phyloP scores from a whole-genome alignment of 139 green algal genomes.

The Desmodesmus armatus region DNA sequence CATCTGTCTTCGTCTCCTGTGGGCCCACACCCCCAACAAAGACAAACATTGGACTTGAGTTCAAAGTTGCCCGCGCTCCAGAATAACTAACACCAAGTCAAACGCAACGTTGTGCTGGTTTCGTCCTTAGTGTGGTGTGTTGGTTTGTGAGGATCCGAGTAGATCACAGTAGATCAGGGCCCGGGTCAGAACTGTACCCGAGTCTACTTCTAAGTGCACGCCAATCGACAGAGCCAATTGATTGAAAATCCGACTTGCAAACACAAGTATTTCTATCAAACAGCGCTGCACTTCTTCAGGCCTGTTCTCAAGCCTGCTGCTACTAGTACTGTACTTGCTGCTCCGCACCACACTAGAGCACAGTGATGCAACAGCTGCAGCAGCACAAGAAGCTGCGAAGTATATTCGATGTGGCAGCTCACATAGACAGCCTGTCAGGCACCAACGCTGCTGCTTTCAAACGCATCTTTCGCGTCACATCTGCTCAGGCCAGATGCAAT shows the following conservation, averaged over 20 bases:
- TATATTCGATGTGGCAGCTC: slow-evolving; percentile 25
- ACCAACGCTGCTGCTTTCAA: slow-evolving; percentile 9
- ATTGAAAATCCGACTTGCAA: too few species aligned
- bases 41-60: not conserved
- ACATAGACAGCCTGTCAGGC: not conserved
- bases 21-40: slow-evolving; percentile 17
- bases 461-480: slow-evolving; percentile 10
- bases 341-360: not conserved
- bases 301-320: not conserved
- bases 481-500: not conserved
- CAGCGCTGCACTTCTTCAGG: not conserved
- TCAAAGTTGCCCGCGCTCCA: not conserved
- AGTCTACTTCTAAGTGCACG: too few species aligned
- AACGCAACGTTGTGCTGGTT: not conserved
- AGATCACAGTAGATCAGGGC: not conserved
- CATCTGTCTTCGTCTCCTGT: not conserved
- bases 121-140: not conserved
- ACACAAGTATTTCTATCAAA: too few species aligned
- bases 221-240: not conserved
- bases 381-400: not conserved
- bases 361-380: not conserved
- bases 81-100: not conserved
- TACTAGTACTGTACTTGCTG: not conserved
- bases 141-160: not conserved
- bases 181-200: not conserved